These are phyloP conservation scores for Dryadomyces quercus-mongolicae DNA, from an alignment of 2,329 filamentous ascomycete species.

Conservation along the genomic window DNA sequence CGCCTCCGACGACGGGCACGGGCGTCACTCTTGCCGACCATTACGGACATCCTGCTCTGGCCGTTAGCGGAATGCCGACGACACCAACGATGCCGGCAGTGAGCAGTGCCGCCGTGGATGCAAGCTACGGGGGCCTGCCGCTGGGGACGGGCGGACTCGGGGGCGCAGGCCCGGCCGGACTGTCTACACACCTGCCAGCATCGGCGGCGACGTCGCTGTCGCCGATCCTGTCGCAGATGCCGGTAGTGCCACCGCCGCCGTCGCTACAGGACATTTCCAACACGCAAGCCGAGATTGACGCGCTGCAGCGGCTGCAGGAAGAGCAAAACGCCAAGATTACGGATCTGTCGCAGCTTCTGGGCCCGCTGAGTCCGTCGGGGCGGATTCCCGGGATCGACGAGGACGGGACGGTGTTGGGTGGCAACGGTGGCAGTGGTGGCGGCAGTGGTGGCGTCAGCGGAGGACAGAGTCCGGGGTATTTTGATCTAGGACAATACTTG, in stretches of 20 bases:
- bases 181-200: no score
- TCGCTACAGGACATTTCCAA: constrained; percentile 52
- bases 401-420: constrained; percentile 11
- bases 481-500: constrained; percentile 39
- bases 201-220: constrained; percentile 21
- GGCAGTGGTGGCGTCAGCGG: neutral
- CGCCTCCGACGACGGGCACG: no score
- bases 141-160: no score
- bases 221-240: constrained; percentile 34
- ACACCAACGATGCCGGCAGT: neutral
- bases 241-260: constrained; percentile 37
- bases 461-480: constrained; percentile 18
- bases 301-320: constrained; percentile 64
- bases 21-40: neutral
- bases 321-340: constrained; percentile 70
- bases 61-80: neutral
- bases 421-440: neutral
- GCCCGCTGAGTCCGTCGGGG: constrained; percentile 70
- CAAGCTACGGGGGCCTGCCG: no score
- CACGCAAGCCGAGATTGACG: constrained; percentile 65
- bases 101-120: no score
- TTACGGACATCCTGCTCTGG: neutral
- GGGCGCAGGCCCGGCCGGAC: no score
- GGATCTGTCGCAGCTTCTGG: constrained; percentile 60
- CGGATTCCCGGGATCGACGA: constrained; percentile 59